These are phyloP conservation scores for Panaeolus cyanescens DNA, from an alignment of 768 basidiomycete species.

Conservation along the genomic window DNA sequence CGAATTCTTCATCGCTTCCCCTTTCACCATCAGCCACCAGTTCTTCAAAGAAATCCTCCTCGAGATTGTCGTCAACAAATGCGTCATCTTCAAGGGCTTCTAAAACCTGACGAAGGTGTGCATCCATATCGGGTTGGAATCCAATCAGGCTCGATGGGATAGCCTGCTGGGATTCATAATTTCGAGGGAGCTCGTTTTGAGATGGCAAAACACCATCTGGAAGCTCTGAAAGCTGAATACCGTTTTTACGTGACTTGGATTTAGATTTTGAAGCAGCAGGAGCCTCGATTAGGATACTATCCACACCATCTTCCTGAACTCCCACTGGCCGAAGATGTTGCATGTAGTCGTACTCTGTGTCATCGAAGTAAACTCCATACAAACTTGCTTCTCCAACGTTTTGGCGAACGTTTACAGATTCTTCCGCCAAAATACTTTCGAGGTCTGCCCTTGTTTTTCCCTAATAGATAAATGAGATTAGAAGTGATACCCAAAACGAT, in stretches of 20 bases:
- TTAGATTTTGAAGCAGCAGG: conserved; percentile 44
- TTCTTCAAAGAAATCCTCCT: conserved; percentile 77
- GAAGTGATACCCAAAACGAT: conserved; percentile 10
- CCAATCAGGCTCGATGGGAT: conserved; percentile 85
- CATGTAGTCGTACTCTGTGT: conserved; percentile 98
- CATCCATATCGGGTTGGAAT: conserved; percentile 95
- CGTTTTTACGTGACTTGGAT: conserved; percentile 21
- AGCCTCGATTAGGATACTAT: conserved; percentile 82
- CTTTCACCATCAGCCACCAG: conserved; percentile 75
- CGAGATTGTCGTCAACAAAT: conserved; percentile 78
- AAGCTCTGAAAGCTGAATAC: conserved; percentile 54
- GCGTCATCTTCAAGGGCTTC: conserved; percentile 97
- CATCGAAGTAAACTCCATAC: conserved; percentile 94
- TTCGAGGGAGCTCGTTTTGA: conserved; percentile 68
- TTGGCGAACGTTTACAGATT: conserved; percentile 46
- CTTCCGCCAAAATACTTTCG: conserved; percentile 55
- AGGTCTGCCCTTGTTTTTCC: conserved; percentile 84
- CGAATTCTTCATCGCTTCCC: conserved; percentile 55
- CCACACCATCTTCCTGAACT: conserved; percentile 75
- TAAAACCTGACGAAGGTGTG: conserved; percentile 87
- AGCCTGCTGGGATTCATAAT: conserved; percentile 74
- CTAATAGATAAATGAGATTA: conserved; percentile 36
- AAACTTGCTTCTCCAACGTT: conserved; percentile 85
- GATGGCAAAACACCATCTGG: conserved; percentile 78
- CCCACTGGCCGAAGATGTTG: conserved; percentile 88